Evolutionary conservation across 2,329 filamentous ascomycete genomes (phyloP), one percentile per base, ranked within the genome.

Genomic region (Aspergillus alliaceus): DNA sequence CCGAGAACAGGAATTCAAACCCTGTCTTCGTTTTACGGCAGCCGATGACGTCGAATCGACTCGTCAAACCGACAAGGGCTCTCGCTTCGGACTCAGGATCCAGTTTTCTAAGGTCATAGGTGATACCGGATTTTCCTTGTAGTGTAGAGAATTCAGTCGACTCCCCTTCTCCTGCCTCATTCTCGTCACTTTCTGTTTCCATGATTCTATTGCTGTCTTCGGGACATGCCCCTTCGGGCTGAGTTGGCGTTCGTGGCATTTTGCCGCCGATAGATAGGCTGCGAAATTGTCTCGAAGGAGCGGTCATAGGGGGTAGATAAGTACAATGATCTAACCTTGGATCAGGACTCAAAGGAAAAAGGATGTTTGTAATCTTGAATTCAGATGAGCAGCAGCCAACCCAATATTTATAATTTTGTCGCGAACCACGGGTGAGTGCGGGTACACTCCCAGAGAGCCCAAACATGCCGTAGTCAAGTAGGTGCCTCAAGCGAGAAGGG

Each of bases 251-350:
- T 48, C 60, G 64, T 53, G 71, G 61, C 69, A 77, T 73, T 46
- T 66, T 66, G 53, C 63, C 68, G 59, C 67, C 69, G 58, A 78
- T 72, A 52, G 73, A 76, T 56, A 77, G 70, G 61, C 66, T 69
- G 57, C 66, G 67, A 40, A 78, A 69, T 62, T 75, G 68, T 57
- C 67, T 72, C 35, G 72, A 75, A 56, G 75, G 75, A 53, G 73
- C 64, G 62, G 74, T 73, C 75, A 77, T 77, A 46, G n/a, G 52
- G 47, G 53, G 58, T 56, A 51, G 59, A 64, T 59, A 46, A 24
- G 27, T 49, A 51, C n/a, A 48, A 25, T 8, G 44, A 32, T 15
- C n/a, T 18, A 44, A 31, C 40, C 31, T 34, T 42, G 31, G 29
- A 37, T 54, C 24, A 37, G 37, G 15, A 37, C 50, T 53, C 37